Evolutionary conservation across 768 basidiomycete genomes (phyloP), one percentile per base, ranked within the genome.

Genomic region (Panus rudis): DNA sequence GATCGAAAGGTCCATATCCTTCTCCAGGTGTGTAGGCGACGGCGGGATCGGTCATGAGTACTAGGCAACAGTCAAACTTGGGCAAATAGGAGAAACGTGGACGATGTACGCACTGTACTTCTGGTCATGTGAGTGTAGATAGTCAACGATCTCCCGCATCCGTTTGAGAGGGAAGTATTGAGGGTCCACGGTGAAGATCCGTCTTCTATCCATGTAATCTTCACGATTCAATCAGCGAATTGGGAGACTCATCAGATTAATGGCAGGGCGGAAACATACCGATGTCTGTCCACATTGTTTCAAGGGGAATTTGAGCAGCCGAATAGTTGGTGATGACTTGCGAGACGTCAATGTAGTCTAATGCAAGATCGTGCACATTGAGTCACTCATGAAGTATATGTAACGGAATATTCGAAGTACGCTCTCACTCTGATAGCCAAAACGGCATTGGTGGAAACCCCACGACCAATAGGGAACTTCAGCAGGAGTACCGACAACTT

Each of bases 251-350:
- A 17, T 17, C 33, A 43, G 10, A 16, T 35, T 4, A 38, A 48
- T 4, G 25, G 3, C n/a, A 16, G 25, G 7, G 19, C 41, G n/a
- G n/a, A 21, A 27, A 16, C 51, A 22, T 51, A 74, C 80, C 79
- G 26, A 85, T 85, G 57, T 84, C 83, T 2, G 81, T 82, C 82
- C 82, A 84, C 81, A 84, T 84, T 0, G 81, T 83, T 58, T 86
- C 81, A 3, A 84, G 69, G 6, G 82, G 83, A 41, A 86, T 84
- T 4, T 61, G 56, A 0, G 79, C 78, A 1, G 62, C 68, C 1
- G 77, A 71, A 48, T 84, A 84, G 55, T 73, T 78, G 0, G 71
- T 59, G 43, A 84, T 75, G 4, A 84, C 82, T 26, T 65, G 60
- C 1, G 79, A 74, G 1, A 84, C 79, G 24, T 81, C 74, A 21